Conservation (phyloP, 1,284 basidiomycete genomes). For the Moniliophthora roreri region DNA sequence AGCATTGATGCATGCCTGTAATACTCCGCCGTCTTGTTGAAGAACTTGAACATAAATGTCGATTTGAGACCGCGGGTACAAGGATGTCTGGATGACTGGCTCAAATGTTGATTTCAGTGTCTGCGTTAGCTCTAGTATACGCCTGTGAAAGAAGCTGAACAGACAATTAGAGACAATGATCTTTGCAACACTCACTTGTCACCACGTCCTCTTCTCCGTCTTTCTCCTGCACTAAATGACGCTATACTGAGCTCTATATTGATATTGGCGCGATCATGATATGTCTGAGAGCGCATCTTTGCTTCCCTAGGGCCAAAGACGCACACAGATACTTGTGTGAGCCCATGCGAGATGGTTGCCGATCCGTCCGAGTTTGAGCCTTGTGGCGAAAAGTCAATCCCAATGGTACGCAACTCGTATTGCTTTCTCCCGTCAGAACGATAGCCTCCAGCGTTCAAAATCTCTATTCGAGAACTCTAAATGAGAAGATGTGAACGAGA, state of each 20-base stretch:
- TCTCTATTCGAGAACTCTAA: slow-evolving; percentile 80
- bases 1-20: slow-evolving; percentile 94
- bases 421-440: slow-evolving; percentile 91
- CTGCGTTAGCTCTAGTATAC: slow-evolving; percentile 84
- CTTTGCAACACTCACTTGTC: slow-evolving; percentile 74
- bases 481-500: slow-evolving; percentile 8
- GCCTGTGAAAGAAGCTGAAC: slow-evolving; percentile 47
- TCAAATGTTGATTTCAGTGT: slow-evolving; percentile 94
- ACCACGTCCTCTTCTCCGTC: slow-evolving; percentile 73
- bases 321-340: slow-evolving; percentile 84
- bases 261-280: slow-evolving; percentile 82
- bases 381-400: slow-evolving; percentile 77
- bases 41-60: slow-evolving; percentile 92
- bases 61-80: slow-evolving; percentile 94
- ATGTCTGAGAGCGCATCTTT: slow-evolving; percentile 68
- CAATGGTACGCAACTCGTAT: slow-evolving; percentile 85
- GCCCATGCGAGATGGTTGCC: slow-evolving; percentile 82
- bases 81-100: slow-evolving; percentile 85
- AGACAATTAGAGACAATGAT: slow-evolving; percentile 9
- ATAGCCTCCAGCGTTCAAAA: slow-evolving; percentile 85
- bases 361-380: slow-evolving; percentile 80
- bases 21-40: slow-evolving; percentile 89
- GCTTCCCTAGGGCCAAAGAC: slow-evolving; percentile 94
- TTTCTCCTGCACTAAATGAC: slow-evolving; percentile 83
- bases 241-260: slow-evolving; percentile 86